Evolutionary conservation across 2,329 filamentous ascomycete species (phyloP).

Genomic region (Microsporum audouinii): DNA sequence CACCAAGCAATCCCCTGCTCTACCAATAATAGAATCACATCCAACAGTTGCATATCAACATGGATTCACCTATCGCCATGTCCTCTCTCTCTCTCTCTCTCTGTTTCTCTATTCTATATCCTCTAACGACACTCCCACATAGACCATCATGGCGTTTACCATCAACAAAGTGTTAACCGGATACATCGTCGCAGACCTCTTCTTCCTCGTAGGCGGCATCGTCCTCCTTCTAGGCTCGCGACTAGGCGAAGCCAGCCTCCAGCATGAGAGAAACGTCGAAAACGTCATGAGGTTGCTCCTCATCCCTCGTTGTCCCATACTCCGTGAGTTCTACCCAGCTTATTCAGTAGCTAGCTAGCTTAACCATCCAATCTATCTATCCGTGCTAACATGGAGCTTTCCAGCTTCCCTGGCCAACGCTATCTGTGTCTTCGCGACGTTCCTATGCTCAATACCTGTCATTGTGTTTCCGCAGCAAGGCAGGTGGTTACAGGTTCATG

Average conservation of each 20-base stretch:
- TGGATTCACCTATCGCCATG: not conserved
- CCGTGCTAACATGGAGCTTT: not conserved
- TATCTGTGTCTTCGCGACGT: conserved; percentile 58
- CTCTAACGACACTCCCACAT: not conserved
- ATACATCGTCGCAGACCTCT: conserved; percentile 41
- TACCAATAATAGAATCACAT: not conserved
- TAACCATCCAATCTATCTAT: not conserved
- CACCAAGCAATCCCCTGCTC: not conserved
- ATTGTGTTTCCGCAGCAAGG: conserved; percentile 55
- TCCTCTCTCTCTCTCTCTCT: not conserved
- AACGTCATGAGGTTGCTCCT: conserved; percentile 44
- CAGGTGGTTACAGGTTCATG: conserved; percentile 58
- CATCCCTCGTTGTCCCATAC: conserved; percentile 42
- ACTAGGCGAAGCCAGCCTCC: conserved; percentile 35
- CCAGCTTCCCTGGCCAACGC: conserved; percentile 59
- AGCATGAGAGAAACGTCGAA: conserved; percentile 32
- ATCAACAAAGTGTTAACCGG: conserved; percentile 43
- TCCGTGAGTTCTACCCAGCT: conserved; percentile 33
- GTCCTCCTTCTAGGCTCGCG: conserved; percentile 45
- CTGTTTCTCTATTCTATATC: not conserved
- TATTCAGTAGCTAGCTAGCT: not conserved
- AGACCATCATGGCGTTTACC: conserved; percentile 21
- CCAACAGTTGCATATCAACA: not conserved
- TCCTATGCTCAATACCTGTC: conserved; percentile 59
- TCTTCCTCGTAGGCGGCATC: conserved; percentile 43